A percentile compares a stretch with the other conserved stretches of the same genome.
Conservation (phyloP, 2,329 filamentous ascomycete genomes). For the Penicillium brevicompactum region DNA sequence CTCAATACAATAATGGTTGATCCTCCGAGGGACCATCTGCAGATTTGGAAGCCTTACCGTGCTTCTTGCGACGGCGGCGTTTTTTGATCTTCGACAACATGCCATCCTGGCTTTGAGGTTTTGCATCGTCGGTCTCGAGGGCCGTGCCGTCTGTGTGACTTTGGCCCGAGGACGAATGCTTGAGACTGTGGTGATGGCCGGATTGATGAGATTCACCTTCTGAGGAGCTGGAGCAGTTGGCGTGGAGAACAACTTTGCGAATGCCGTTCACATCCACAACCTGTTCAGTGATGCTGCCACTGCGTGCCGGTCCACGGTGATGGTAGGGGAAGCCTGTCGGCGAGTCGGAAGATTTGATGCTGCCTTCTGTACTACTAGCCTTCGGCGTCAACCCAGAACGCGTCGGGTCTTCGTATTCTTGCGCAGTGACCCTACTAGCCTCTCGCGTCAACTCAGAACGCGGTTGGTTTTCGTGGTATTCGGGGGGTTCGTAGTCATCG, state of each 20-base stretch:
- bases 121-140: not conserved
- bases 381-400: constrained; percentile 17
- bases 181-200: constrained; percentile 11
- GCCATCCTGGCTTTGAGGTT: constrained; percentile 2
- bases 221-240: constrained; percentile 59
- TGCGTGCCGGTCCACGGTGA: constrained; percentile 59
- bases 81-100: constrained; percentile 15
- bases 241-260: constrained; percentile 74
- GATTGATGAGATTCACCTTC: constrained; percentile 30
- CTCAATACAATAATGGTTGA: constrained; percentile 22
- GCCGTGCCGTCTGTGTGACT: not conserved
- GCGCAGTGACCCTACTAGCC: constrained; percentile 17
- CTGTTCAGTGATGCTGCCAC: constrained; percentile 78
- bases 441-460: constrained; percentile 16
- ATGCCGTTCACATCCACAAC: constrained; percentile 73
- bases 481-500: not conserved
- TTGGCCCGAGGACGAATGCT: not conserved
- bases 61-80: constrained; percentile 27
- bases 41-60: constrained; percentile 15
- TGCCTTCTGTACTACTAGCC: constrained; percentile 27
- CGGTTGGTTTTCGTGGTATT: not conserved
- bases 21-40: constrained; percentile 16
- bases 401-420: not conserved
- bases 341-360: constrained; percentile 26
- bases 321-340: constrained; percentile 30